Evolutionary conservation across 208 protist species (phyloP), one percentile per base, ranked within the genome.

Genomic region (Wallacemonas sp.): DNA sequence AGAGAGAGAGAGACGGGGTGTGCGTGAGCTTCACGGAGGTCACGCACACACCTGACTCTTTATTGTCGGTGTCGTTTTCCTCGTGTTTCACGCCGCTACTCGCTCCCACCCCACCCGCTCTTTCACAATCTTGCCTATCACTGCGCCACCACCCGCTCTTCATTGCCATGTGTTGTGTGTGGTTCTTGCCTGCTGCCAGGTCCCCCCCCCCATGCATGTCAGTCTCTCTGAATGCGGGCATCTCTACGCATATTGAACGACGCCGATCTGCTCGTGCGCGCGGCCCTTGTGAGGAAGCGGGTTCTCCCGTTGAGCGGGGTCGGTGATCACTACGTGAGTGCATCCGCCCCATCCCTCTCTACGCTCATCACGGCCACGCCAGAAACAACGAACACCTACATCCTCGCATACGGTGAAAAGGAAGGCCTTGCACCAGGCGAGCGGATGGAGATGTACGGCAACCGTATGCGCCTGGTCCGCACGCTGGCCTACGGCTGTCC

Each of bases 381-480:
- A 8, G 77, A 77, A 31, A 65, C 70, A 3, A 90, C 87, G 17
- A 93, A 93, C 72, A 79, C 84, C 27, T 93, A 75, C 60, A 77
- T 84, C 4, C 49, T 91, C 1, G 87, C 87, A 21, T 84, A 87
- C 27, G 87, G 84, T 0, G 75, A 75, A 38, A 66, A 69, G 49
- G 87, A 93, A 41, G 87, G 87, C 0, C 74, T 93, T 14, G 79
- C 74, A 14, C 59, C 74, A 15, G 84, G 84, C 0, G 82, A 85
- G 68, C 75, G 87, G 4, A 58, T 93, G 27, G 84, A 91, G 65
- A 76, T 86, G 54, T 91, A 86, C 68, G 87, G 82, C 34, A 51
- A 46, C 14, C 66, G 17, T 2, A 51, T 85, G 49, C 72, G 64
- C 9, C 81, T 93, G 30, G 63, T 87, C 19, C 77, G 76, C 59